Base-by-base conservation (phyloP, 192 early-diverging fungal species). In the Linnemannia zychae region DNA sequence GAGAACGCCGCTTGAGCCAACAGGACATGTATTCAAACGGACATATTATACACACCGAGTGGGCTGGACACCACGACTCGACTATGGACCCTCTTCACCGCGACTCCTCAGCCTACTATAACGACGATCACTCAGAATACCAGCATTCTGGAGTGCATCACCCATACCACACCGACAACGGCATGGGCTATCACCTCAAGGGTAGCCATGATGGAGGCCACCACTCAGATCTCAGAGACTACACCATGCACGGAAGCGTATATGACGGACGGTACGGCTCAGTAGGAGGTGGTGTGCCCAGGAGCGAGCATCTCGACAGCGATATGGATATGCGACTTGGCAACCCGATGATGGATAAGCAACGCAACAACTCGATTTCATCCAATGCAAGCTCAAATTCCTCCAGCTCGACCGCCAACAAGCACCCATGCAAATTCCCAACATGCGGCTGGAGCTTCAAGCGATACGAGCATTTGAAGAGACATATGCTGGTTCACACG, bases 401-500 rank as follows among this genome's bases (percentile, higher is more conserved):
- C 2, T 83, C 81, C 12, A 71, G 18, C 40, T 82, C 81, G 18
- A n/a, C 44, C n/a, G 53, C 52, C 28, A 82, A 82, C 68, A 87
- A 87, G 60, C 84, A 88, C 34, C 79, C 75, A 37, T 89, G 88
- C 81, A 78, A 80, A 37, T 89, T 86, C 60, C 81, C 84, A 4
- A 80, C 60, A 17, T 89, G 88, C 52, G 74, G 69, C n/a, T 92
- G 90, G 91, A 90, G 88, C 37, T 96, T 96, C 80, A 96, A 96
- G 84, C 88, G 95, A 36, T 95, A 92, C 65, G 94, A 96, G 78
- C 96, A 97, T 82, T 84, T 97, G 22, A 95, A 94, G 52, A 91
- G 95, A 44, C 96, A 97, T 81, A 91, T 94, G 90, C 89, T 95
- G 50, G 93, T 93, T 3, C 95, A 96, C 77, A 93, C 95, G 46